Evolutionary conservation across 2,329 filamentous ascomycete species (phyloP), one percentile per base, ranked within the genome.

Genomic region (Aureobasidium sp.): DNA sequence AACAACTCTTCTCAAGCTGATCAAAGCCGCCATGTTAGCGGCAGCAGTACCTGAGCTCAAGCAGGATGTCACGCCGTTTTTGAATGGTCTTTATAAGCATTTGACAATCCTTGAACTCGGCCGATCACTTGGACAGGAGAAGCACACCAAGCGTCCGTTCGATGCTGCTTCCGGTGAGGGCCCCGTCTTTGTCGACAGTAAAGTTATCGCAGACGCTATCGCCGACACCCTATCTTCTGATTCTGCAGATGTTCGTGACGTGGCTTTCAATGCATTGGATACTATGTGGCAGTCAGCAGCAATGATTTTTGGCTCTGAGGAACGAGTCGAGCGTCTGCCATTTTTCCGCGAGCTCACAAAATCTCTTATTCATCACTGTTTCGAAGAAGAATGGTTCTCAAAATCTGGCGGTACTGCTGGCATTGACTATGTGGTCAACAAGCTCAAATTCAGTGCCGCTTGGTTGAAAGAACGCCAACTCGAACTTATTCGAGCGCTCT

Each of bases 321-420:
- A 78, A 19, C 79, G 86, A 50, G 83, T 90, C 27, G 81, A 87
- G 29, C 83, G 83, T 53, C 77, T 98, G 7, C 82, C 85, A 0
- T 88, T 98, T 69, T 98, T 98, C 71, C 79, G 78, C 55, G 84
- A 91, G 62, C 76, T 98, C 5, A 85, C 86, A 34, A 86, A 83
- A 56, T 84, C 84, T 0, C 95, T 97, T 66, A 93, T 88, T 61
- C 93, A 98, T 66, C 90, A 88, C 59, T 98, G 93, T 67, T 90
- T 96, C 62, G 90, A 93, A 62, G 91, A 98, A 67, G 93, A 98
- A 63, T 99, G 94, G 93, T 98, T 95, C 65, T 90, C 90, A 49
- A 98, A 99, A 70, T 87, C 90, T 32, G 93, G 91, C 44, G 93
- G 93, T 34, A 90, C 87, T 51, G 73, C 91, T 17, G 94, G 94